Percentiles rank a stretch among this genome's conserved stretches.
phyloP scores from a whole-genome alignment of 169 alveolate species.

The Plasmodium adleri region DNA sequence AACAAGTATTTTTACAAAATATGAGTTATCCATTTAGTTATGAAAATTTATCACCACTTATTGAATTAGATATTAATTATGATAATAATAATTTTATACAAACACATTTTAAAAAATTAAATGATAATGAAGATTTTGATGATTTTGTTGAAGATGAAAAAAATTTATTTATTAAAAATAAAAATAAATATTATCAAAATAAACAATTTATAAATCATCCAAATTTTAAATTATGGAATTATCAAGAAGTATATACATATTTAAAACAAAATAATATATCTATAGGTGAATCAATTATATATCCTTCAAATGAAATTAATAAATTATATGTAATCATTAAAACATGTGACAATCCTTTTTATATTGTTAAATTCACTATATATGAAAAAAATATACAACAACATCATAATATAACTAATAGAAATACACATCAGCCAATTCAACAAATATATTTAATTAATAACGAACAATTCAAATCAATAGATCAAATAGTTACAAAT shows the following conservation, averaged over 20 bases:
- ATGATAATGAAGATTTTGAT: constrained; percentile 61
- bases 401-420: constrained; percentile 80
- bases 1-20: constrained; percentile 19
- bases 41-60: constrained; percentile 44
- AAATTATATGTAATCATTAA: constrained; percentile 83
- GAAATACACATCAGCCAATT: constrained; percentile 28
- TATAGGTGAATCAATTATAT: constrained; percentile 86
- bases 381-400: constrained; percentile 82
- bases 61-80: constrained; percentile 38
- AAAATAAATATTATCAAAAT: constrained; percentile 70
- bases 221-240: constrained; percentile 60
- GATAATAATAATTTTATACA: constrained; percentile 40
- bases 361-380: constrained; percentile 82
- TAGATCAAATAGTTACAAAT: constrained; percentile 85
- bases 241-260: constrained; percentile 45
- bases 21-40: constrained; percentile 12
- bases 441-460: constrained; percentile 76
- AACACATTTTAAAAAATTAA: constrained; percentile 56
- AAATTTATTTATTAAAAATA: constrained; percentile 31
- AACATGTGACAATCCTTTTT: constrained; percentile 85
- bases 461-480: constrained; percentile 76
- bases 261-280: constrained; percentile 68
- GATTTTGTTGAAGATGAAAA: constrained; percentile 49
- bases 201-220: constrained; percentile 46
- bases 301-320: constrained; percentile 84